phyloP scores from a whole-genome alignment of 148 eudicot genomes.

The Silene uniflora region DNA sequence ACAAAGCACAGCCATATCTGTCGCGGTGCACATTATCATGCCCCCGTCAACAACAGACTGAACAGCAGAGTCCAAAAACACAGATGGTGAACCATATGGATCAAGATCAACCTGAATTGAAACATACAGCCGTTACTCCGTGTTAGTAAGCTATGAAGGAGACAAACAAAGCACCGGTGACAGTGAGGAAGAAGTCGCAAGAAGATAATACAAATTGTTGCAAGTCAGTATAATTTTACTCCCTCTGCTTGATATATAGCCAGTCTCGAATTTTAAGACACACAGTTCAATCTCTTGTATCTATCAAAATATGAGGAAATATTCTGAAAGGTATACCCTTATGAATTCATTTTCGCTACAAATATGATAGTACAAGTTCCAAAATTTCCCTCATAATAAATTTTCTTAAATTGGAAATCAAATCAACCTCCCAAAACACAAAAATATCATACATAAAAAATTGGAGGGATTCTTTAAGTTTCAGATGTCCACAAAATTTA shows the following conservation, averaged over 20 bases:
- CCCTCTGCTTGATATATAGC: no score
- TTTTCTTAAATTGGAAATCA: no score
- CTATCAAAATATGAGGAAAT: no score
- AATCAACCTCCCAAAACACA: no score
- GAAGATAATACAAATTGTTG: neutral
- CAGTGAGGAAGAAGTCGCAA: neutral
- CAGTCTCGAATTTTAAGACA: no score
- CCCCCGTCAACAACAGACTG: constrained; percentile 96
- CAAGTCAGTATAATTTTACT: neutral
- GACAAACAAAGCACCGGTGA: neutral
- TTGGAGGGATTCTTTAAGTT: no score
- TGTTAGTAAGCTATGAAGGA: neutral
- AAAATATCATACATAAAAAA: no score
- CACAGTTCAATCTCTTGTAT: no score
- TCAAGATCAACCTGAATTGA: constrained; percentile 92
- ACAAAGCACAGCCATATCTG: constrained; percentile 97
- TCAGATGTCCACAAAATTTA: neutral
- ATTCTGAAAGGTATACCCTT: no score
- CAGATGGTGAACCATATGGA: constrained; percentile 98
- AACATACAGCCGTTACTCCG: neutral
- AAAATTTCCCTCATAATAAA: no score
- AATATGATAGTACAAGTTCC: no score
- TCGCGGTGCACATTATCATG: constrained; percentile 95
- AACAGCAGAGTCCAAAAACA: constrained; percentile 90
- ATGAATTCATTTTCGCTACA: no score